phyloP scores from a whole-genome alignment of 140 eudicot species.

The Erigeron philadelphicus region DNA sequence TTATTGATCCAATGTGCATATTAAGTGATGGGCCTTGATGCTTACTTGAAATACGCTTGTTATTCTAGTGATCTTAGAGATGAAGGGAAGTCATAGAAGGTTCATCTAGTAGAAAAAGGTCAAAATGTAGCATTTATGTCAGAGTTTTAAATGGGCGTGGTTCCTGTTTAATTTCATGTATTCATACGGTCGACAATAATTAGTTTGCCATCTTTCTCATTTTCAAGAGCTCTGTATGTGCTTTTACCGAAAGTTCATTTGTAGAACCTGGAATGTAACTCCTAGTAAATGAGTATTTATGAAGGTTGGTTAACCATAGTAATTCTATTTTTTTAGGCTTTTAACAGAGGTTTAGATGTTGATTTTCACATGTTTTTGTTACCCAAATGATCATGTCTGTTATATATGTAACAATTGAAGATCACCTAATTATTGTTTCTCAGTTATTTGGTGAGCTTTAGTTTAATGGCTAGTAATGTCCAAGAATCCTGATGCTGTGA shows the following conservation, averaged over 20 bases:
- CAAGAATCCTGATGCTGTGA: neutral
- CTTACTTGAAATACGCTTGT: constrained; percentile 17
- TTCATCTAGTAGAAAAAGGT: constrained; percentile 13
- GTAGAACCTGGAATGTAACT: neutral
- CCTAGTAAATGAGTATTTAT: neutral
- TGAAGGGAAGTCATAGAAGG: constrained; percentile 23
- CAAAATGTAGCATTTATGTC: constrained; percentile 24
- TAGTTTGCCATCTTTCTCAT: constrained; percentile 20
- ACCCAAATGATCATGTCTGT: neutral
- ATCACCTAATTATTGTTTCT: neutral
- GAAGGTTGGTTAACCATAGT: neutral
- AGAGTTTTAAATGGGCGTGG: constrained; percentile 6
- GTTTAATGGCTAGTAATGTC: neutral
- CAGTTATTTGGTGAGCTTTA: neutral
- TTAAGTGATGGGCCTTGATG: constrained; percentile 15
- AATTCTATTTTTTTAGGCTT: neutral
- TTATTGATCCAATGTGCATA: constrained; percentile 30
- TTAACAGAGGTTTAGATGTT: neutral
- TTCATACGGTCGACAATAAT: constrained; percentile 14
- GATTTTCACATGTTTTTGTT: neutral
- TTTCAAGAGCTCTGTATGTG: neutral
- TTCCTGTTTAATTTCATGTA: constrained; percentile 19
- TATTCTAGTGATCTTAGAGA: constrained; percentile 28
- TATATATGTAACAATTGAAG: neutral
- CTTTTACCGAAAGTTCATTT: neutral